Base-by-base conservation (phyloP, 2,329 filamentous ascomycete species). In the Fusarium dlaminii region DNA sequence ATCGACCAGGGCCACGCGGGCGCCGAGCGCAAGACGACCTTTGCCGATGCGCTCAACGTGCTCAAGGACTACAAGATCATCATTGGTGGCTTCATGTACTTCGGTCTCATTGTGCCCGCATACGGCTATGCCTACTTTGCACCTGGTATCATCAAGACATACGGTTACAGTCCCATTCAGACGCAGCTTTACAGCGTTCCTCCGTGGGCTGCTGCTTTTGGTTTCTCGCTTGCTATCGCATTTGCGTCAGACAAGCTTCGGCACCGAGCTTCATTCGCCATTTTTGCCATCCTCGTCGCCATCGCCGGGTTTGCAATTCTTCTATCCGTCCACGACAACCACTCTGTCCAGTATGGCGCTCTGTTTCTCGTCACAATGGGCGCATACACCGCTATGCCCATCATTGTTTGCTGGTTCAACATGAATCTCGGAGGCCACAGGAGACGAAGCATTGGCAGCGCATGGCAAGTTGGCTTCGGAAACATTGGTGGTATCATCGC, bases 381-480 rank as follows among this genome's bases (percentile, higher is more conserved):
- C 56, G 88, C 90, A 0, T 98, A 97, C 83, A 91, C 90, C 2
- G 94, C 95, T n/a, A 95, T 98, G 92, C 95, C 96, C 0, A 91
- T 98, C 36, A 90, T 95, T 48, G 89, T 95, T 13, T 95, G 92
- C 81, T 95, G 93, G 93, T 95, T 92, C 81, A 92, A 92, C 76
- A 94, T 94, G 90, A 95, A 95, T 76, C 84, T 94, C 3, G 90
- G 90, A 5, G 93, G 92, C 0, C 93, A 95, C 79, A 91, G 91
- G 65, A 88, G 92, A 7, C 87, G 93, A 48, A 87, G 90, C 14
- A 89, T 95, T 22, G 93, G 93, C 18, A 90, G 90, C 14, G 93
- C 92, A 2, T 95, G 92, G 91, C 93, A 95, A 80, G 86, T 95
- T 48, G 92, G 91, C 1, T 94, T 95, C 74, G 93, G 93, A 17